A percentile compares a stretch with the other conserved stretches of the same genome.
phyloP scores from a whole-genome alignment of 345 rosid species.

The Acer yangbiense region DNA sequence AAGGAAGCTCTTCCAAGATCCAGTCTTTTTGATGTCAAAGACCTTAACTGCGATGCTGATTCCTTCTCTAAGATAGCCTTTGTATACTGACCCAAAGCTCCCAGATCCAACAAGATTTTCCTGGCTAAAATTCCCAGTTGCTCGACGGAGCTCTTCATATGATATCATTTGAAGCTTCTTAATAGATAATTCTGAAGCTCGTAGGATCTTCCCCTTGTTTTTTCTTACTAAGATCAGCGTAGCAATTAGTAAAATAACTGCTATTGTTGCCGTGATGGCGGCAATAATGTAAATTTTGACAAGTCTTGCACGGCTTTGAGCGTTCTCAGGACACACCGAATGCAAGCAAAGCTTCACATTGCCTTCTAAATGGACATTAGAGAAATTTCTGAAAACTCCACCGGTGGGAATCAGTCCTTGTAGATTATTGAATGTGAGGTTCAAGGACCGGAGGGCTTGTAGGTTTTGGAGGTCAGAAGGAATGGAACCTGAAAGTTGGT shows the following conservation, averaged over 20 bases:
- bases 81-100: slow-evolving; percentile 39
- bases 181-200: slow-evolving; percentile 9
- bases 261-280: slow-evolving; percentile 4
- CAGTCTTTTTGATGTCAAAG: slow-evolving; percentile 33
- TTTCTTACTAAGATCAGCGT: slow-evolving; percentile 23
- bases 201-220: slow-evolving; percentile 8
- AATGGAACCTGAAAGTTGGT: slow-evolving; percentile 47
- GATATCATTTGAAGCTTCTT: slow-evolving; percentile 37
- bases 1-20: slow-evolving; percentile 44
- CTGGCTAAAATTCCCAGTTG: slow-evolving; percentile 38
- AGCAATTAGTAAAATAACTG: slow-evolving; percentile 19
- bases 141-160: slow-evolving; percentile 45
- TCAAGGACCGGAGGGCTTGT: slow-evolving; percentile 39
- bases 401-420: slow-evolving; percentile 41
- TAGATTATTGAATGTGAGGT: slow-evolving; percentile 51
- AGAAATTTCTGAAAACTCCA: slow-evolving; percentile 33
- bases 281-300: slow-evolving; percentile 24
- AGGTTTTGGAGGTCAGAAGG: slow-evolving; percentile 41
- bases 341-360: slow-evolving; percentile 9
- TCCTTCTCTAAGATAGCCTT: slow-evolving; percentile 35
- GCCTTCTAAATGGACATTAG: slow-evolving; percentile 15
- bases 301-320: background rate
- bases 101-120: slow-evolving; percentile 50
- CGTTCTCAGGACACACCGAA: slow-evolving; percentile 8
- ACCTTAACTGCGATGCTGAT: slow-evolving; percentile 45